Base-by-base conservation (phyloP, 306 rosid species). In the Pyrus betulifolia region DNA sequence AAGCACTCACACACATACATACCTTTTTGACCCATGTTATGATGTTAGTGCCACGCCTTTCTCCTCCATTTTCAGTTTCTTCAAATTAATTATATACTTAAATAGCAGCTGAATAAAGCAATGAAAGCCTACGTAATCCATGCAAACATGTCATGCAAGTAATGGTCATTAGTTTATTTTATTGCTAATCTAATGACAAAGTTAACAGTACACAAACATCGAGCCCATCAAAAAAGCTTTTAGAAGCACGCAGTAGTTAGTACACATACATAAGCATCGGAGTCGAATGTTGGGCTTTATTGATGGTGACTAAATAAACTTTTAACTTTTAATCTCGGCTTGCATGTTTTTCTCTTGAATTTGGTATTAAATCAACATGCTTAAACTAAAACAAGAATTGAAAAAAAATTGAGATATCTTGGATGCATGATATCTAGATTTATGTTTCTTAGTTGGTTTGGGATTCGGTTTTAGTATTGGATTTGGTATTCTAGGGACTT, bases 61-160 rank as follows among this genome's bases (percentile, higher is more conserved):
- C 66, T 52, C 35, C 17, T 67, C 71, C 33, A 61, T 65, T 76
- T 44, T 72, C 35, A 75, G 51, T 69, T 54, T 45, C 69, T 83
- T 65, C 61, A 77, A 27, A 76, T 57, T 57, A 64, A 13, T 49
- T n/a, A 6, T 6, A 65, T 6, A 65, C 6, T 22, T 25, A 31
- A 45, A n/a, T 28, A 35, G 65, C 23, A 65, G 54, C 42, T 1
- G 25, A 25, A 58, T 68, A 67, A 64, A 70, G 30, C 12, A 70
- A 55, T 35, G 81, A 46, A 79, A 49, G 77, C 31, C 81, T 78
- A 69, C 79, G 89, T 85, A 78, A 75, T 66, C 86, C 91, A 86
- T 86, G 89, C 97, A 87, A 84, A 81, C 80, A 25, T 85, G 92
- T 78, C 85, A 82, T 76, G 78, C 67, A 84, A 64, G 79, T 68